Base-by-base conservation (phyloP, 139 green algal species). In the Spirogloea muscicola region DNA sequence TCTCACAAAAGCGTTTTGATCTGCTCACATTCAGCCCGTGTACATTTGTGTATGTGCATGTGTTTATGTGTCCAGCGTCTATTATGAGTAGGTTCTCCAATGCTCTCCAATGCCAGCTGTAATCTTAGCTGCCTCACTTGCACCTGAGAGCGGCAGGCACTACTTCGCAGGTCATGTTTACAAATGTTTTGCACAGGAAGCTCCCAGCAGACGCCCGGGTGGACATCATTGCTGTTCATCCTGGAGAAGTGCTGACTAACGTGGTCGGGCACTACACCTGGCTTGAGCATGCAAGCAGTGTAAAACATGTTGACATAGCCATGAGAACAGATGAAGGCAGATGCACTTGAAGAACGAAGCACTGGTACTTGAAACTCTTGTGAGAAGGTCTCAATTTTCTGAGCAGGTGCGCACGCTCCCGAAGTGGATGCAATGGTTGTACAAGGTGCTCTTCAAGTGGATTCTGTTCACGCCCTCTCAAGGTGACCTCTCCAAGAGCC, bases 161-260 rank as follows among this genome's bases (percentile, higher is more conserved):
- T n/a, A n/a, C n/a, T n/a, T n/a, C n/a, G n/a, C 57, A 64, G 57
- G 33, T 71, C 18, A 67, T 79, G 25, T 74, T 79, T n/a, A 61
- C 40, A 37, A 79, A 78, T 74, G 21, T 66, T 21, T 21, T 79
- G n/a, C 70, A 79, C 9, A 41, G 70, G 13, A 33, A 37, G 4
- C 33, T 79, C 21, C 62, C 70, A 4, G n/a, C 25, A 10, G 33
- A 27, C 63, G 21, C 43, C 0, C 10, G 6, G 29, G 27, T 79
- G 2, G 70, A 79, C 31, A 37, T 79, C 16, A 16, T 79, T 4
- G 70, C 70, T 1, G 70, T 79, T 43, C 60, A 79, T 39, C 70
- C 70, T 6, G 70, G 70, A n/a, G 61, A 75, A 60, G 70, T 79
- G 40, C 46, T 75, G 13, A 79, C 70, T 39, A 73, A 79, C 34